A percentile compares a stretch with the other conserved stretches of the same genome.
Conservation (phyloP, 345 rosid genomes). For the Euclidium syriacum region DNA sequence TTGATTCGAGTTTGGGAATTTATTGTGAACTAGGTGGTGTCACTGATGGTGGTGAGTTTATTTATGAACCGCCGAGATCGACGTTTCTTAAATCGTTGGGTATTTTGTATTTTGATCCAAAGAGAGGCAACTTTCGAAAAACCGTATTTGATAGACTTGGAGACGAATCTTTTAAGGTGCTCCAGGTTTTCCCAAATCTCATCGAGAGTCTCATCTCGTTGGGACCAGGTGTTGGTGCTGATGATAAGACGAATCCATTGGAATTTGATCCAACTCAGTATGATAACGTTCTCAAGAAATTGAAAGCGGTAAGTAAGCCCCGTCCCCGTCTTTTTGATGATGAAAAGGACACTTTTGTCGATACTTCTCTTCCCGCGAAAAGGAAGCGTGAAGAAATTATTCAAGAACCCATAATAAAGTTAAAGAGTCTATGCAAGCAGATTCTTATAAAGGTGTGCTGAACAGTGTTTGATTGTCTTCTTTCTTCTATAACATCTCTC, state of each 20-base stretch:
- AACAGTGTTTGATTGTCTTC: background rate
- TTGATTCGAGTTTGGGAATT: no score
- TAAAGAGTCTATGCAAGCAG: conserved; percentile 68
- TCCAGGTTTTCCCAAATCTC: no score
- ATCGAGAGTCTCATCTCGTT: no score
- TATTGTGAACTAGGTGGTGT: no score
- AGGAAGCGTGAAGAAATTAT: conserved; percentile 26
- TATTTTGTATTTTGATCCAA: no score
- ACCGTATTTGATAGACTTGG: no score
- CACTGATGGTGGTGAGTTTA: no score
- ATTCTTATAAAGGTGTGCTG: conserved; percentile 61
- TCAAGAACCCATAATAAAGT: conserved; percentile 54
- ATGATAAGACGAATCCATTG: conserved; percentile 91
- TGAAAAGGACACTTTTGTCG: conserved; percentile 1
- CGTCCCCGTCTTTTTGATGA: background rate
- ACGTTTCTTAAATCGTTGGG: no score
- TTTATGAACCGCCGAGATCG: no score
- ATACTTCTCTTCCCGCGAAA: conserved; percentile 20
- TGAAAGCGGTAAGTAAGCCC: conserved; percentile 98
- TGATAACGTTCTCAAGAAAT: conserved; percentile 81
- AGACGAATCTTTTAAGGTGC: no score
- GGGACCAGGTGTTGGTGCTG: conserved; percentile 72
- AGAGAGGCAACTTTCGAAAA: no score
- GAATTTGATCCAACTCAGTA: conserved; percentile 94
- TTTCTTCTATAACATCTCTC: background rate